Base-by-base conservation (phyloP, 2,329 filamentous ascomycete species). In the Alternaria panax region DNA sequence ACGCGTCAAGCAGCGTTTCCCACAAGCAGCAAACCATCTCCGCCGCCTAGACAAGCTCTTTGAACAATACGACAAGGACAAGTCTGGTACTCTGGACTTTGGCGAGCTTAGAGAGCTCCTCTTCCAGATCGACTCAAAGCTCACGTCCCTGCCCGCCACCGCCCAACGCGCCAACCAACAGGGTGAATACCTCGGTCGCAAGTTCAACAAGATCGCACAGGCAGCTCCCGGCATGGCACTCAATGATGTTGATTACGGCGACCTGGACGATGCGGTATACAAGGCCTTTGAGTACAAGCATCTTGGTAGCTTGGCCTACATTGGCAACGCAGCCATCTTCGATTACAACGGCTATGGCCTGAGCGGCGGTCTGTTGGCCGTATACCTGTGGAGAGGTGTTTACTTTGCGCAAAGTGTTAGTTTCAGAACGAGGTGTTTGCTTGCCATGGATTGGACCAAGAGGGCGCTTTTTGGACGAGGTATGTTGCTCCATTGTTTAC, bases 381-480 rank as follows among this genome's bases (percentile, higher is more conserved):
- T 98, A 48, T 99, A 99, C 78, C 87, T 97, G 32, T 99, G 95
- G 95, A 85, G 95, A 63, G 93, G 92, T 65, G 90, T 97, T 14
- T 99, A 99, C 80, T 99, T 99, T 82, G 93, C 95, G 12, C 92
- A 99, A 83, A 97, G 92, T 74, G 95, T 99, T 47, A 97, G 93
- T 79, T 85, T 98, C 60, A 84, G 95, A 68, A 99, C 95, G 25
- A 87, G 94, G 63, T 87, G 92, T 65, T 80, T 99, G 73, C 84
- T 99, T 79, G 93, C 93, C 18, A 97, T 99, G 95, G 95, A 99
- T 78, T 99, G 95, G 95, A 89, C 88, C n/a, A 99, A 98, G 87
- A 86, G 96, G 76, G 92, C 92, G 12, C 80, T 99, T 22, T 99
- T 99, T 82, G 95, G 95, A 68, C 86, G 95, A 89, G 95, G 94